Conservation (phyloP, 78 protist genomes). For the Dictyostelium purpureum region DNA sequence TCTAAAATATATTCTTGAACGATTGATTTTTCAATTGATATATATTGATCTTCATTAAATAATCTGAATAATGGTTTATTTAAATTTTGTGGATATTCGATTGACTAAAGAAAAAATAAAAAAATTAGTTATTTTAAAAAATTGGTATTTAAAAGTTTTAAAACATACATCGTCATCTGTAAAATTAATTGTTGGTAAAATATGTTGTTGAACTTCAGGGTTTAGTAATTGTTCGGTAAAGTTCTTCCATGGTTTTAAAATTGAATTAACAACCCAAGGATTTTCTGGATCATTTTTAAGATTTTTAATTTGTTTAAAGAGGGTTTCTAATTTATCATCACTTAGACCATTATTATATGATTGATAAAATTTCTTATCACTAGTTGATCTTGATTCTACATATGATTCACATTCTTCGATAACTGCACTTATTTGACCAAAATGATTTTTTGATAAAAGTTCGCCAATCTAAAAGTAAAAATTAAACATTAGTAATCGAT, state of each 20-base stretch:
- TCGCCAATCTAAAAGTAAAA: conserved; percentile 13
- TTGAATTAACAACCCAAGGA: conserved; percentile 3
- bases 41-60: conserved; percentile 2
- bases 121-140: not conserved
- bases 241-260: not conserved
- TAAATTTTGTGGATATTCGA: conserved; percentile 48
- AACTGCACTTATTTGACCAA: conserved; percentile 28
- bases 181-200: conserved; percentile 47
- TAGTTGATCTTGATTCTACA: conserved; percentile 2
- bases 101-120: not conserved
- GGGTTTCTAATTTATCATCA: conserved; percentile 46
- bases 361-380: conserved; percentile 71
- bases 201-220: conserved; percentile 34
- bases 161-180: conserved; percentile 52
- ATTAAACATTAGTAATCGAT: not conserved
- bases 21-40: conserved; percentile 54
- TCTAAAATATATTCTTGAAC: conserved; percentile 57
- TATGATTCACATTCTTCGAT: conserved; percentile 58
- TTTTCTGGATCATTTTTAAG: not conserved
- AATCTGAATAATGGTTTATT: conserved; percentile 38
- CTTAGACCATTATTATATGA: conserved; percentile 33
- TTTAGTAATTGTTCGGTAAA: not conserved
- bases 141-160: not conserved
- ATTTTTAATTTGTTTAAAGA: conserved; percentile 29
- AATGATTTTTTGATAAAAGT: conserved; percentile 2